Percentiles rank a stretch among this genome's conserved stretches.
These are phyloP conservation scores for Suillus subalutaceus DNA, from an alignment of 768 basidiomycete species.

Conservation along the genomic window DNA sequence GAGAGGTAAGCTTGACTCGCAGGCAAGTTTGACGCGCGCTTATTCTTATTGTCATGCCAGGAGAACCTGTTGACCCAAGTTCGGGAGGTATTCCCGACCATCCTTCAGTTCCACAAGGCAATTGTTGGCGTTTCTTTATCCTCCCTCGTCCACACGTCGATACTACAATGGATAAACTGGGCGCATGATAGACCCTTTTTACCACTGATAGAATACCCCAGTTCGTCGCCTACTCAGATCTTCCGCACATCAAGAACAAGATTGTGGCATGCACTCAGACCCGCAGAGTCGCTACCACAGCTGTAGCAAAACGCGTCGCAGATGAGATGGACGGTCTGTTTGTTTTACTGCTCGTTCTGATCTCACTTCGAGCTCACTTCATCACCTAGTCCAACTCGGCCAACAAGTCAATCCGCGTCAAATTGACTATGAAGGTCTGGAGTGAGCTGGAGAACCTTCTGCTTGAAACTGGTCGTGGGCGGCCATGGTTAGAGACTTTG, in stretches of 20 bases:
- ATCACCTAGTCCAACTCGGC: constrained; percentile 76
- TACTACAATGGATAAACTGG: no score
- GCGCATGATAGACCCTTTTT: constrained; percentile 28
- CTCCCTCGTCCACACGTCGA: no score
- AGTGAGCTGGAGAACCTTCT: no score
- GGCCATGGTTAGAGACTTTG: no score
- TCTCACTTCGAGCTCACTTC: constrained; percentile 3
- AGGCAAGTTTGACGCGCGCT: background rate
- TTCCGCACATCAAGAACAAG: constrained; percentile 89
- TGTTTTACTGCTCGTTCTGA: background rate
- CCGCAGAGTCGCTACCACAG: constrained; percentile 95
- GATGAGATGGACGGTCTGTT: constrained; percentile 97
- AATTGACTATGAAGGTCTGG: no score
- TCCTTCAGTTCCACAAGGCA: constrained; percentile 84
- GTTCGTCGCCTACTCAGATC: constrained; percentile 91
- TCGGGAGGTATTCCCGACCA: constrained; percentile 72
- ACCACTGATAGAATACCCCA: constrained; percentile 81
- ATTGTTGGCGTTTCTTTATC: constrained; percentile 54
- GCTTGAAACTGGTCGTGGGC: no score
- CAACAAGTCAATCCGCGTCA: no score
- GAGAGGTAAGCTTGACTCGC: constrained; percentile 52
- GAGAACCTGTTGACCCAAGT: constrained; percentile 77
- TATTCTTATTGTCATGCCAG: constrained; percentile 40
- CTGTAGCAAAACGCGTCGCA: constrained; percentile 96
- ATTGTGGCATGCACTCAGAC: constrained; percentile 97